Base-by-base conservation (phyloP, 1,139 yeast genomes). In the Taiozyma sp. region DNA sequence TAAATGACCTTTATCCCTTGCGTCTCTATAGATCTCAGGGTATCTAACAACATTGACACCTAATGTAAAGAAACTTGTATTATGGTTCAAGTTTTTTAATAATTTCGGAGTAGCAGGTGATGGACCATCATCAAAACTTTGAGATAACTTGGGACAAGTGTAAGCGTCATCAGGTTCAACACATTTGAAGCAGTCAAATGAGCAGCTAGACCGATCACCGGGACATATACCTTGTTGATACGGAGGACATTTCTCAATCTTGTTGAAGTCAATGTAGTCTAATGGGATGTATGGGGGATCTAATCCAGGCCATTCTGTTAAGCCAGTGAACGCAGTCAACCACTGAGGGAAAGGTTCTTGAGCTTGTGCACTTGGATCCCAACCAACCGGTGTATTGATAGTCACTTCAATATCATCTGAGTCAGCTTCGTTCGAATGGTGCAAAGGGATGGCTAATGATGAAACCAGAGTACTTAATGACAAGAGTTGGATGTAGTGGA, bases 101-200 rank as follows among this genome's bases (percentile, higher is more conserved):
- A 91, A 72, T 52, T 74, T 75, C 4, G 77, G 69, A 0, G 97
- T 90, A 24, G 80, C 76, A 0, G 81, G 81, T 0, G 93, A 79
- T 1, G 99, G 99, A 0, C 99, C 98, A 66, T 93, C 98, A 66
- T 91, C 99, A 68, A 91, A 91, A 0, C 96, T 85, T 68, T 91
- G 98, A 0, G 91, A 81, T 45, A 91, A 68, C 53, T 71, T 71
- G 1, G 85, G 80, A 65, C 97, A 90, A 1, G 93, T 80, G 60
- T 74, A 78, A 6, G 87, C 80, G 62, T 90, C 98, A 66, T 87
- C 95, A 43, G 71, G 75, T n/a, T 83, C 79, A 19, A 83, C 80
- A 68, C 97, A 90, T 58, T 85, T 79, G 66, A 75, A 78, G 66
- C 98, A 90, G 65, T 90, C 97, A 70, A 88, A 90, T 0, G 96